Evolutionary conservation across 2,329 filamentous ascomycete genomes (phyloP), one percentile per base, ranked within the genome.

Genomic region (Fusarium sp.): DNA sequence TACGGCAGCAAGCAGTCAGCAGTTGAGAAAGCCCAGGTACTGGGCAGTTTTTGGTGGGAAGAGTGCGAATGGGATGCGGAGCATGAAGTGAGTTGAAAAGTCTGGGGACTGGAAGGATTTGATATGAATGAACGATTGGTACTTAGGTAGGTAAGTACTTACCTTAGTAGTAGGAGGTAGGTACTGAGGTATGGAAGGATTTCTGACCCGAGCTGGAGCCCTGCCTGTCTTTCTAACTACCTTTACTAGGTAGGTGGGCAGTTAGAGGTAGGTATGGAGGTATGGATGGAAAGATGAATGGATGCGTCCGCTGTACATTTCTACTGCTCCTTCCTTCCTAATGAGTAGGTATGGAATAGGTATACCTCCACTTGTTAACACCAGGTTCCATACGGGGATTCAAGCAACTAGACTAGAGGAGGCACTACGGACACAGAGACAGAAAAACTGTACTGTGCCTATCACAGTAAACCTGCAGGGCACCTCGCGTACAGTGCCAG

Each of bases 311-410:
- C 46, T 26, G 30, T 50, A 36, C 44, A 38, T 65, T 59, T 60
- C 58, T 67, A 58, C 34, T 30, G 45, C 40, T 60, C 45, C 60
- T 64, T 58, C 61, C 44, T 64, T 60, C 60, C 30, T 30, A 7
- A 11, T 30, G 37, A 50, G 46, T 56, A 69, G 69, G 50, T 56
- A 69, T 68, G 50, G 54, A 66, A 53, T 46, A 23, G 23, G 5
- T 23, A 68, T 69, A 65, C 66, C 55, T 69, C 66, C 66, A 69
- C 66, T 57, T 41, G 46, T 67, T 62, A 57, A 69, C 65, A 69
- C 66, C 61, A 58, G 52, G 50, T 65, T 69, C 23, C 23, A 23
- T 23, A 67, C 52, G 57, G 66, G 66, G 66, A 69, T 58, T 66
- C 45, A 57, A 62, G 61, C 52, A 66, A 61, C 57, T 57, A 66